These are phyloP conservation scores for Ceratocystis albifundus DNA, from an alignment of 2,329 filamentous ascomycete species.

Conservation along the genomic window DNA sequence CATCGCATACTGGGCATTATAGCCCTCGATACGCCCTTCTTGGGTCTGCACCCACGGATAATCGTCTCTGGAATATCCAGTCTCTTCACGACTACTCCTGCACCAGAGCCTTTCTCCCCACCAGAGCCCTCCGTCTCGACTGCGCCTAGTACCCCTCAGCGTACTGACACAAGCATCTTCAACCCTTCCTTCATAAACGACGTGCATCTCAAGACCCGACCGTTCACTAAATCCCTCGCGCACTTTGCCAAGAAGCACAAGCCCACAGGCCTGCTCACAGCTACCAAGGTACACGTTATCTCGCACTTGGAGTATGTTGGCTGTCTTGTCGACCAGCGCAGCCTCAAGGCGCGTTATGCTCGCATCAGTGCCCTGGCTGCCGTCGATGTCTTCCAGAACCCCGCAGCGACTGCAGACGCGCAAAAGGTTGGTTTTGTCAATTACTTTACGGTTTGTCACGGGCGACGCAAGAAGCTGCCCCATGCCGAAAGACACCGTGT, in stretches of 20 bases:
- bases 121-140: neutral
- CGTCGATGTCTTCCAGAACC: conserved; percentile 42
- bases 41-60: conserved; percentile 82
- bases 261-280: conserved; percentile 54
- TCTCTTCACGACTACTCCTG: conserved; percentile 47
- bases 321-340: conserved; percentile 63
- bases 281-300: conserved; percentile 60
- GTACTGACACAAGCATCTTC: conserved; percentile 45
- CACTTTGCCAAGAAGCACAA: conserved; percentile 77
- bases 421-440: conserved; percentile 66
- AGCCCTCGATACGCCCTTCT: conserved; percentile 73
- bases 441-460: conserved; percentile 80
- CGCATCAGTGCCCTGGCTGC: conserved; percentile 61
- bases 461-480: conserved; percentile 34
- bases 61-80: conserved; percentile 71
- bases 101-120: conserved; percentile 1
- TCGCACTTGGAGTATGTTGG: conserved; percentile 77
- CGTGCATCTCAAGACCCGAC: conserved; percentile 53
- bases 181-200: conserved; percentile 70
- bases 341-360: conserved; percentile 58
- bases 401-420: conserved; percentile 16
- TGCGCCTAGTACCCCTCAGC: conserved; percentile 14
- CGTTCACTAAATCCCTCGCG: conserved; percentile 54
- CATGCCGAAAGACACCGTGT: neutral
- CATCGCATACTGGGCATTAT: conserved; percentile 71